Conservation (phyloP, 2,329 filamentous ascomycete species). For the Aureobasidium lini region DNA sequence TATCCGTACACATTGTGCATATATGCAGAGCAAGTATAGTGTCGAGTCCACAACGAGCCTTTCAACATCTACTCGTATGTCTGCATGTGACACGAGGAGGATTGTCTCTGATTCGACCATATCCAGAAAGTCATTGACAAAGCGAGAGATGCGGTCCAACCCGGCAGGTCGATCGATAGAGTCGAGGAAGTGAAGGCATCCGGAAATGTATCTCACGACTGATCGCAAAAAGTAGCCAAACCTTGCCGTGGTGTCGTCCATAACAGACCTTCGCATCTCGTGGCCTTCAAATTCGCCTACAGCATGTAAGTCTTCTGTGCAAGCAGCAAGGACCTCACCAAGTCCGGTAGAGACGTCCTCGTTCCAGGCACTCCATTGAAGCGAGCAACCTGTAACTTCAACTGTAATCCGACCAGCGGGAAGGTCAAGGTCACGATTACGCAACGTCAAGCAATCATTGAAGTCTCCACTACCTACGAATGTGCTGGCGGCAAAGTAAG, state of each 20-base stretch:
- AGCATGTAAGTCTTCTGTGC: slow-evolving; percentile 21
- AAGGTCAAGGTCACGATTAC: slow-evolving; percentile 46
- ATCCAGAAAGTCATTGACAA: slow-evolving; percentile 32
- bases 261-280: not conserved
- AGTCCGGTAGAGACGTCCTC: slow-evolving; percentile 46
- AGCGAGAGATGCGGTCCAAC: slow-evolving; percentile 33
- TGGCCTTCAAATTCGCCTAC: not conserved
- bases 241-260: slow-evolving; percentile 6
- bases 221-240: slow-evolving; percentile 34
- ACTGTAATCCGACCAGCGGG: slow-evolving; percentile 42
- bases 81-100: not conserved
- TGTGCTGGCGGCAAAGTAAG: slow-evolving; percentile 49
- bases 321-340: slow-evolving; percentile 28
- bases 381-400: slow-evolving; percentile 24
- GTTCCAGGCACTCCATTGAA: slow-evolving; percentile 48
- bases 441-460: slow-evolving; percentile 35
- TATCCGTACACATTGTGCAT: slow-evolving; percentile 6
- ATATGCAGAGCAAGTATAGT: slow-evolving; percentile 13
- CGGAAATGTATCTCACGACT: slow-evolving; percentile 43
- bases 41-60: slow-evolving; percentile 9
- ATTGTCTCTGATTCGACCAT: slow-evolving; percentile 12
- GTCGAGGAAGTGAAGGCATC: slow-evolving; percentile 46
- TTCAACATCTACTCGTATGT: not conserved
- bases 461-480: slow-evolving; percentile 53
- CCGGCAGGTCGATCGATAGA: slow-evolving; percentile 45